phyloP scores from a whole-genome alignment of 1,139 yeast genomes.

The Diutina siamensis region DNA sequence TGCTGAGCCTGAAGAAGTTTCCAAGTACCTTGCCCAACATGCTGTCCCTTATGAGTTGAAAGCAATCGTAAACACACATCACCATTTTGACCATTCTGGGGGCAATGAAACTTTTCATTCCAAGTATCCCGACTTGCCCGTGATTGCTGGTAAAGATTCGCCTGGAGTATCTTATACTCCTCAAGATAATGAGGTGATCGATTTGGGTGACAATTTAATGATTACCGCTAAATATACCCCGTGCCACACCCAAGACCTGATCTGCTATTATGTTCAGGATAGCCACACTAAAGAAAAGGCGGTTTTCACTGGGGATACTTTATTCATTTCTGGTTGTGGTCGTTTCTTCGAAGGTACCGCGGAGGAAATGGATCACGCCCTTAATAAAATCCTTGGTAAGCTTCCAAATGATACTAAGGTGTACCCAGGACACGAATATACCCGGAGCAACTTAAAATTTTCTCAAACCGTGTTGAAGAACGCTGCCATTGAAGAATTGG shows the following conservation, averaged over 20 bases:
- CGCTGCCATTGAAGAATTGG: slow-evolving; percentile 43
- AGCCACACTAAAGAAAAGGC: slow-evolving; percentile 47
- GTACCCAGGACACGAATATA: slow-evolving; percentile 94
- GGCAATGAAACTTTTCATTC: slow-evolving; percentile 51
- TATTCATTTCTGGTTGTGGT: slow-evolving; percentile 93
- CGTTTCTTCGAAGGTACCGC: slow-evolving; percentile 91
- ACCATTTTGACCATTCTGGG: slow-evolving; percentile 89
- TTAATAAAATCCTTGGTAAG: slow-evolving; percentile 43
- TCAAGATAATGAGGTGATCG: slow-evolving; percentile 45
- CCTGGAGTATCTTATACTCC: slow-evolving; percentile 64
- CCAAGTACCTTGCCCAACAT: slow-evolving; percentile 15
- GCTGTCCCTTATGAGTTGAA: slow-evolving; percentile 31
- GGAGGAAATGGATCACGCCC: slow-evolving; percentile 62
- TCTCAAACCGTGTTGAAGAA: slow-evolving; percentile 52
- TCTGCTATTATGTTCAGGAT: slow-evolving; percentile 74
- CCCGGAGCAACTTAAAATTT: slow-evolving; percentile 68
- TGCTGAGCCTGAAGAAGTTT: slow-evolving; percentile 63
- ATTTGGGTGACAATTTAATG: slow-evolving; percentile 51
- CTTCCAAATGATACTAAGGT: slow-evolving; percentile 64
- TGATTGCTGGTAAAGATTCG: slow-evolving; percentile 82
- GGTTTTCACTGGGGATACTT: slow-evolving; percentile 91
- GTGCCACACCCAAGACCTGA: slow-evolving; percentile 93
- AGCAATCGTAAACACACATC: slow-evolving; percentile 90
- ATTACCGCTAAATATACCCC: slow-evolving; percentile 89
- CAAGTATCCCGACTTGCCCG: slow-evolving; percentile 42